Conservation (phyloP, 2,329 filamentous ascomycete genomes). For the Annulohypoxylon truncatum region DNA sequence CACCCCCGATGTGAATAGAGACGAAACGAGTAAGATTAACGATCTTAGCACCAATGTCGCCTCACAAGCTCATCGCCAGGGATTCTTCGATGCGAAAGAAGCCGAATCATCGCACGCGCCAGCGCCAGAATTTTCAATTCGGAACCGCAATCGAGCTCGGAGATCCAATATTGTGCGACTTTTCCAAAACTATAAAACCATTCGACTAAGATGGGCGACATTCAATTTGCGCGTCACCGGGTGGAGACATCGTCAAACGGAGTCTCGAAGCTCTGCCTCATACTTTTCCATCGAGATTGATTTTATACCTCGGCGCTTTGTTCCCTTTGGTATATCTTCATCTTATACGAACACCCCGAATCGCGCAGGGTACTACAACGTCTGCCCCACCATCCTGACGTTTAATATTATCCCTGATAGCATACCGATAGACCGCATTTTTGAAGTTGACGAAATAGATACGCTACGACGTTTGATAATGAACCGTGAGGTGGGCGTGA, state of each 20-base stretch:
- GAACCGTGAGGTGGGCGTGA: neutral
- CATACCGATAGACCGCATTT: neutral
- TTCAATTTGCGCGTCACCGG: neutral
- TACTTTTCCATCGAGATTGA: slow-evolving; percentile 3
- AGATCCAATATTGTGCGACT: neutral
- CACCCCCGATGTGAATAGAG: neutral
- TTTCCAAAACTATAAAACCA: neutral
- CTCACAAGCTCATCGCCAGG: neutral
- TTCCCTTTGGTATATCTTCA: neutral
- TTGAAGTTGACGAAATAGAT: neutral
- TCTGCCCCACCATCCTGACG: slow-evolving; percentile 1
- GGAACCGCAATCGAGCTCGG: too few relatives aligned
- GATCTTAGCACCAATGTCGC: neutral
- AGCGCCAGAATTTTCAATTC: neutral
- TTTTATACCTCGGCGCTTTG: neutral
- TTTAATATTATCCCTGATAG: neutral
- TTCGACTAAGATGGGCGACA: neutral
- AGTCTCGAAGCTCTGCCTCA: neutral
- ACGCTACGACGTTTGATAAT: neutral
- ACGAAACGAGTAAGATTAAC: neutral
- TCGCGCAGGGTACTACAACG: neutral
- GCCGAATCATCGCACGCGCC: neutral
- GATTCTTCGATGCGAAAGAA: neutral
- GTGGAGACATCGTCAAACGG: neutral
- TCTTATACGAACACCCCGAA: slow-evolving; percentile 5